Conservation (phyloP, 2,329 filamentous ascomycete species). For the Colletotrichum abscissum region DNA sequence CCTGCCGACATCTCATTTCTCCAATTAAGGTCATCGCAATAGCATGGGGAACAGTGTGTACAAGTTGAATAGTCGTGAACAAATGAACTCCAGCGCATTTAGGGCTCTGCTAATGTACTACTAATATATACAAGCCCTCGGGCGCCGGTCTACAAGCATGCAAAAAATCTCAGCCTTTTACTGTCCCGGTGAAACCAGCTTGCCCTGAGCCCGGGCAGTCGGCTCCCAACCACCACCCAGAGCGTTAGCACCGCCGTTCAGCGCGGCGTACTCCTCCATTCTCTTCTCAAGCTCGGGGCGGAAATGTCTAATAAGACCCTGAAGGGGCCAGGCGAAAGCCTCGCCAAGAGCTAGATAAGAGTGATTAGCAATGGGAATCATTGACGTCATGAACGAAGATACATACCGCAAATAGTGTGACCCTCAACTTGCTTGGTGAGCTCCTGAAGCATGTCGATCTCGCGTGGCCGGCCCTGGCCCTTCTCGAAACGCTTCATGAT, state of each 20-base stretch:
- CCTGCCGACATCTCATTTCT: not conserved
- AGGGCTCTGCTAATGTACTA: conserved; percentile 37
- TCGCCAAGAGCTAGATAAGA: conserved; percentile 79
- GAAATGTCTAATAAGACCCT: conserved; percentile 98
- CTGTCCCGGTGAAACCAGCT: conserved; percentile 89
- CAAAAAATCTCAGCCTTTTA: conserved; percentile 59
- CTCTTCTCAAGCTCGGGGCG: conserved; percentile 93
- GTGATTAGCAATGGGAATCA: conserved; percentile 42
- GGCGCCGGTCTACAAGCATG: conserved; percentile 34
- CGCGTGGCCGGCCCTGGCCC: conserved; percentile 86
- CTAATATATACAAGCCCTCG: conserved; percentile 38
- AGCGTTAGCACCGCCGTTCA: conserved; percentile 74
- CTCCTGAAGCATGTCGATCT: conserved; percentile 99
- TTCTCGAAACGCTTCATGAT: conserved; percentile 98
- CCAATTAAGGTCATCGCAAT: not conserved
- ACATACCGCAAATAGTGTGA: conserved; percentile 94
- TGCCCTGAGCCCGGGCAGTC: conserved; percentile 79
- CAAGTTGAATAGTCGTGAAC: not conserved
- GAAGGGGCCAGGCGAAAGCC: conserved; percentile 98
- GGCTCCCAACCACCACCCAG: conserved; percentile 91
- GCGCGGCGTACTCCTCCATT: conserved; percentile 82
- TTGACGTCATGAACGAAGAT: conserved; percentile 38
- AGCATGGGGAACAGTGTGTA: not conserved
- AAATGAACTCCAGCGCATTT: conserved; percentile 31
- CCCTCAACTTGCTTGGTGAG: conserved; percentile 99